Percentiles rank a stretch among this genome's conserved stretches.
These are phyloP conservation scores for Tulasnella sp. DNA, from an alignment of 768 basidiomycete genomes.

Conservation along the genomic window DNA sequence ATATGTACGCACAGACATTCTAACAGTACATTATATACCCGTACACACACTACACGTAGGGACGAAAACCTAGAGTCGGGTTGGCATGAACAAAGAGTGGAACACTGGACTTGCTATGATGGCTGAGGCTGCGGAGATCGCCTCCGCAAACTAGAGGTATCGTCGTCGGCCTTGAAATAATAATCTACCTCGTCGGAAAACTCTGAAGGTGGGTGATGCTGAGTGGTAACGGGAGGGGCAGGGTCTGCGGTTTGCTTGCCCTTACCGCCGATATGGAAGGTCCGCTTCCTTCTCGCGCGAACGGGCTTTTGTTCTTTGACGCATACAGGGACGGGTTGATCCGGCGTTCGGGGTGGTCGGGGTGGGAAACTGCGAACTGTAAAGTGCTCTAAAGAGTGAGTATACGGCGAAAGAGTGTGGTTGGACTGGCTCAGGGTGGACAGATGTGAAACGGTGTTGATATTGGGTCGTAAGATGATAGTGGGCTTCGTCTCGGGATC, in stretches of 20 bases:
- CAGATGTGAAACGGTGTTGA: slow-evolving; percentile 70
- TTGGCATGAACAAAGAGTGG: too few species aligned
- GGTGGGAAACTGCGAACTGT: slow-evolving; percentile 42
- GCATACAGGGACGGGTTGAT: background rate
- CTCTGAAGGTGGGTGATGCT: slow-evolving; percentile 28
- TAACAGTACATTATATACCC: too few species aligned
- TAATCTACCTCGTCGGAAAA: slow-evolving; percentile 53
- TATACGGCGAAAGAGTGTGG: slow-evolving; percentile 90
- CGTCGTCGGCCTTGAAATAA: slow-evolving; percentile 40
- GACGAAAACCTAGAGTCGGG: too few species aligned
- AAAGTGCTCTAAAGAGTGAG: slow-evolving; percentile 79
- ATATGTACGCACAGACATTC: too few species aligned
- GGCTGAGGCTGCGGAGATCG: background rate
- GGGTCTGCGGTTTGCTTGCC: slow-evolving; percentile 22
- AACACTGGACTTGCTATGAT: too few species aligned
- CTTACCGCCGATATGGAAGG: slow-evolving; percentile 42
- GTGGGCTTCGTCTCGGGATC: background rate
- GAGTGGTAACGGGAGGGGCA: slow-evolving; percentile 17
- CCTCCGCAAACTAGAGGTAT: background rate
- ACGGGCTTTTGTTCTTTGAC: slow-evolving; percentile 38
- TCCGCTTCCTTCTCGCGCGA: slow-evolving; percentile 67
- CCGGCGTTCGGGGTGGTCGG: slow-evolving; percentile 27
- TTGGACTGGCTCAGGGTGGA: slow-evolving; percentile 79
- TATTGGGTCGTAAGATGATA: slow-evolving; percentile 39
- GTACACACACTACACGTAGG: too few species aligned